Base-by-base conservation (phyloP, 2,329 filamentous ascomycete species). In the Penicillium sp. region DNA sequence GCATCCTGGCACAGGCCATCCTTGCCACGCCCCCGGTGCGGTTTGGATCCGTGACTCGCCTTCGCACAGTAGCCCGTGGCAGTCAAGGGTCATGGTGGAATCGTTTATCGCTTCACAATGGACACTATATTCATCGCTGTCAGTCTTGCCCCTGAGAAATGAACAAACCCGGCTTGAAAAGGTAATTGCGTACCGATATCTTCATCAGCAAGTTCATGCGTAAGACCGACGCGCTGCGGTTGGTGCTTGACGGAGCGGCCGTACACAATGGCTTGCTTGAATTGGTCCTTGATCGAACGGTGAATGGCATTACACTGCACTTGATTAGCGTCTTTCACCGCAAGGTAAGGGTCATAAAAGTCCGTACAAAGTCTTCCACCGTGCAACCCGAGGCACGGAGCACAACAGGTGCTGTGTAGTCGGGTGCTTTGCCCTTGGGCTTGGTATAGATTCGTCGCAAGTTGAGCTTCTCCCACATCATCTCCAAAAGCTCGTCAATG, bases 241-340 rank as follows among this genome's bases (percentile, higher is more conserved):
- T 97, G 93, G 73, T 98, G 93, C 77, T 97, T 97, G 55, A 97
- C 91, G 40, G 90, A 96, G 66, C 91, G 93, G 55, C 93, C 93
- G 68, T 97, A 98, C 28, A 98, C 93, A 62, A 98, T 84, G 39
- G 93, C 93, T 47, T 84, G 81, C 70, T 91, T 94, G 77, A 98
- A 98, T 57, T 95, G 84, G 57, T 98, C 93, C 41, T 93, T 78
- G 63, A 98, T 97, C 41, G 82, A 94, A 65, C 93, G 88, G 72
- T 98, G 93, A 64, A 98, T 98, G 53, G 87, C 80, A 71, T 96
- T 95, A 72, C 93, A 98, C 89, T 95, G 39, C 11, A 14, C 43
- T 28, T 39, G 16, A 58, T 73, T 60, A 73, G 68, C 67, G 34
- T 29, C 10, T 17, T 32, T 13, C 19, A 34, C 5, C 20, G 26